Percentiles rank a stretch among this genome's conserved stretches.
phyloP scores from a whole-genome alignment of 2,329 filamentous ascomycete species.

The Talaromyces sp. region DNA sequence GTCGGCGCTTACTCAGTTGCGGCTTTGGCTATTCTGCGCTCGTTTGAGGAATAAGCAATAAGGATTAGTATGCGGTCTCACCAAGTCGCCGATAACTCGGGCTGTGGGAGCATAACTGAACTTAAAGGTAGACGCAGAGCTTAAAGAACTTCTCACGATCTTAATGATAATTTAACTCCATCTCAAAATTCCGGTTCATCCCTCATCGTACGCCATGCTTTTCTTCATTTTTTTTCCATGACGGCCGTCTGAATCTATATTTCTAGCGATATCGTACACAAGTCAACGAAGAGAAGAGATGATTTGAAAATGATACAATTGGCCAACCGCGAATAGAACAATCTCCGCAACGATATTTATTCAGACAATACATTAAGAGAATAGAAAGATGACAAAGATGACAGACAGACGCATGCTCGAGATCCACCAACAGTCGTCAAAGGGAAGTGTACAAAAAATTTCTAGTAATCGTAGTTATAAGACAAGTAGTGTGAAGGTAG shows the following conservation, averaged over 20 bases:
- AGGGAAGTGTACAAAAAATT: constrained; percentile 7
- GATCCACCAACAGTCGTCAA: background rate
- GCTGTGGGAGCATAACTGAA: background rate
- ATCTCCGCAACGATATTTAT: background rate
- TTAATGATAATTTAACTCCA: background rate
- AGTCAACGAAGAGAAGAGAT: constrained; percentile 8
- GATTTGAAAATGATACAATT: background rate
- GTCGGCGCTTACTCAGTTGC: constrained; percentile 39
- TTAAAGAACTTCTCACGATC: background rate
- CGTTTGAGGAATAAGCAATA: constrained; percentile 33
- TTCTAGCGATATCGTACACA: background rate
- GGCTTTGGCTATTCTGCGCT: constrained; percentile 35
- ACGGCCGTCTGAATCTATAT: background rate
- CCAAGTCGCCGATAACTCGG: background rate
- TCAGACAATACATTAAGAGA: background rate
- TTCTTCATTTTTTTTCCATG: background rate
- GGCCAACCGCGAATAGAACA: background rate
- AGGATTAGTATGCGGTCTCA: background rate
- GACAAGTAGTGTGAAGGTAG: constrained; percentile 8
- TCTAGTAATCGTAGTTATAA: constrained; percentile 6
- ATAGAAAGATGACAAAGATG: background rate
- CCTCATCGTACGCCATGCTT: background rate
- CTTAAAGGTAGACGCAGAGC: background rate
- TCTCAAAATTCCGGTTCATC: background rate
- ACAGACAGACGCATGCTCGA: background rate